A percentile compares a stretch with the other conserved stretches of the same genome.
These are phyloP conservation scores for Tieghemostelium lacteum DNA, from an alignment of 78 protist species.

Conservation along the genomic window DNA sequence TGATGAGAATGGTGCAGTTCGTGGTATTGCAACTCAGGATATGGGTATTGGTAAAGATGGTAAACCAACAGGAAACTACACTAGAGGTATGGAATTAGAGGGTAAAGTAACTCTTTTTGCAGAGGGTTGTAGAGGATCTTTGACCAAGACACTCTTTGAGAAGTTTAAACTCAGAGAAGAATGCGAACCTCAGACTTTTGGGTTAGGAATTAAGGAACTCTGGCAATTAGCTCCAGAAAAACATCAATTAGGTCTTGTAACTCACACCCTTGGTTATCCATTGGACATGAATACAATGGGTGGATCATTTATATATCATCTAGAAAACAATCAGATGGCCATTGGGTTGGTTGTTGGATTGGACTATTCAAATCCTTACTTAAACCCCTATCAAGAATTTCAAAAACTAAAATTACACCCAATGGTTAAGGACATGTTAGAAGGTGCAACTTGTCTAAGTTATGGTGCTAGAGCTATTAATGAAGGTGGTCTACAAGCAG, in stretches of 20 bases:
- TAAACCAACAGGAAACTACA: constrained; percentile 61
- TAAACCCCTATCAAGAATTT: constrained; percentile 94
- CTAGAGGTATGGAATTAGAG: constrained; percentile 96
- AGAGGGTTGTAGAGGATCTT: constrained; percentile 97
- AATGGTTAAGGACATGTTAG: constrained; percentile 63
- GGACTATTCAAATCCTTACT: constrained; percentile 95
- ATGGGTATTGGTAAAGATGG: constrained; percentile 94
- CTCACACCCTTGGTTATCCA: constrained; percentile 98
- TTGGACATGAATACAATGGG: constrained; percentile 87
- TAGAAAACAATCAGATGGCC: constrained; percentile 81
- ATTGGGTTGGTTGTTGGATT: constrained; percentile 95
- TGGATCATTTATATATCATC: constrained; percentile 97
- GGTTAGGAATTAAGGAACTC: constrained; percentile 97
- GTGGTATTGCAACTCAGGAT: constrained; percentile 93
- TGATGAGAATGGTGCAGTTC: constrained; percentile 85
- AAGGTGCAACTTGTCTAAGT: constrained; percentile 89
- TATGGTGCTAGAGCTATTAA: constrained; percentile 98
- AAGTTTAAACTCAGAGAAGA: constrained; percentile 85
- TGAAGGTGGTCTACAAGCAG: constrained; percentile 96
- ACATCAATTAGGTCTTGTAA: constrained; percentile 84
- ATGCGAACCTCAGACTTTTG: constrained; percentile 92
- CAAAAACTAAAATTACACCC: constrained; percentile 93
- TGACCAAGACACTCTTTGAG: constrained; percentile 85
- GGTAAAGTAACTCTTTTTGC: constrained; percentile 93
- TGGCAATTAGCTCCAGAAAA: constrained; percentile 93